Evolutionary conservation across 768 basidiomycete genomes (phyloP), one percentile per base, ranked within the genome.

Genomic region (Panaeolus papilionaceus): DNA sequence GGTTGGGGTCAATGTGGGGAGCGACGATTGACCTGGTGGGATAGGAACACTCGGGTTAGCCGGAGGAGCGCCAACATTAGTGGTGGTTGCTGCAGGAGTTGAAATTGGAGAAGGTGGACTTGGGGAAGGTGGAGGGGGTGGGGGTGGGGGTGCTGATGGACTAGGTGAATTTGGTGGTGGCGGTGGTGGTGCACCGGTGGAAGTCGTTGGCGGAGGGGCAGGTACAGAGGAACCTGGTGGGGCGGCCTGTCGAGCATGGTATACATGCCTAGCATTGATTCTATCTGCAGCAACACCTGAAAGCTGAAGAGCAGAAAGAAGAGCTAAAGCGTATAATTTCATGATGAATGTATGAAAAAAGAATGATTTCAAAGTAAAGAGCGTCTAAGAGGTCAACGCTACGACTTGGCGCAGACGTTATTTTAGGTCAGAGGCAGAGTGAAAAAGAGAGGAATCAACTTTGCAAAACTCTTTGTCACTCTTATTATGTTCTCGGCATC

Each of bases 251-350:
- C 77, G 83, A 75, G 78, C 86, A 76, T 82, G 81, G 54, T 75
- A 76, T 16, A 82, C 69, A 67, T 85, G 85, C 67, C 74, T 79
- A 44, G 76, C 76, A 64, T 77, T 75, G 33, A 76, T 66, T 16
- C 74, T 75, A 63, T 79, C 74, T 42, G 83, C 86, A 70, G 80
- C 75, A 66, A 75, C 79, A 38, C 73, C 72, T 58, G 75, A 71
- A 70, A 85, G 69, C 62, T 77, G 70, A 65, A 84, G 69, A 40
- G 80, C 75, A 45, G 86, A 84, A 77, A 89, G 77, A 77, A 83
- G 73, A 75, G 81, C 73, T 51, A 86, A 70, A 69, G 79, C 70
- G 69, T 77, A 76, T 69, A 85, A 71, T 75, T 81, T 84, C 86
- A 88, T 88, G 69, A 73, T 71, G 38, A 67, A 65, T 63, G 23